phyloP scores from a whole-genome alignment of 805 yeast species.

The Cyberlindnera japonica region DNA sequence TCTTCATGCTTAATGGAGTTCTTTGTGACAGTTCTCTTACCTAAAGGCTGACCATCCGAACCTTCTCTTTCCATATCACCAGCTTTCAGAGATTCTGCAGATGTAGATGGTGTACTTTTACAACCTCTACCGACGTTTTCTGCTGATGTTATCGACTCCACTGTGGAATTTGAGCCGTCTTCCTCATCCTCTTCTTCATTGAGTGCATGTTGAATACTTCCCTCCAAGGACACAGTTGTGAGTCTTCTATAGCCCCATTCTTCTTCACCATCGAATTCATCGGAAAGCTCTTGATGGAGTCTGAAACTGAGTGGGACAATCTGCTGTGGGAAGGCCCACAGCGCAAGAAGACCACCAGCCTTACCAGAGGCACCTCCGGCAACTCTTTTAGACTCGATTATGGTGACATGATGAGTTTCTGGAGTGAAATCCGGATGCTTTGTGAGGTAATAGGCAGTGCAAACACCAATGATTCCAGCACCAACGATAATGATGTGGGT shows the following conservation, averaged over 20 bases:
- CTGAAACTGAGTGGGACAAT: conserved; percentile 84
- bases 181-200: conserved; percentile 23
- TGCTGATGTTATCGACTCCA: conserved; percentile 4
- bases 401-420: conserved; percentile 71
- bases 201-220: conserved; percentile 49
- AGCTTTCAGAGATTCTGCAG: conserved; percentile 13
- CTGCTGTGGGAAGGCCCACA: conserved; percentile 97
- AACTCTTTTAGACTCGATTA: conserved; percentile 83
- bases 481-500: conserved; percentile 83
- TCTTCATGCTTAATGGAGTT: conserved; percentile 29
- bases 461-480: conserved; percentile 95
- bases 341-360: conserved; percentile 92
- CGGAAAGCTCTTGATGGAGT: conserved; percentile 79
- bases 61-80: conserved; percentile 13
- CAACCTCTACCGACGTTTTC: conserved; percentile 18
- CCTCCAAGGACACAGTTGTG: conserved; percentile 83
- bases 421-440: conserved; percentile 78
- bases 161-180: conserved; percentile 11
- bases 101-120: conserved; percentile 16
- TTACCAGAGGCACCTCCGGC: conserved; percentile 98
- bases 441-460: conserved; percentile 86
- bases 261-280: conserved; percentile 72
- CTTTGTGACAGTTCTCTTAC: conserved; percentile 34
- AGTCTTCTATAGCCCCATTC: conserved; percentile 93
- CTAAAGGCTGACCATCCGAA: conserved; percentile 24